A percentile compares a stretch with the other conserved stretches of the same genome.
These are phyloP conservation scores for Chlorella sp. DNA, from an alignment of 139 green algal genomes.

Conservation along the genomic window DNA sequence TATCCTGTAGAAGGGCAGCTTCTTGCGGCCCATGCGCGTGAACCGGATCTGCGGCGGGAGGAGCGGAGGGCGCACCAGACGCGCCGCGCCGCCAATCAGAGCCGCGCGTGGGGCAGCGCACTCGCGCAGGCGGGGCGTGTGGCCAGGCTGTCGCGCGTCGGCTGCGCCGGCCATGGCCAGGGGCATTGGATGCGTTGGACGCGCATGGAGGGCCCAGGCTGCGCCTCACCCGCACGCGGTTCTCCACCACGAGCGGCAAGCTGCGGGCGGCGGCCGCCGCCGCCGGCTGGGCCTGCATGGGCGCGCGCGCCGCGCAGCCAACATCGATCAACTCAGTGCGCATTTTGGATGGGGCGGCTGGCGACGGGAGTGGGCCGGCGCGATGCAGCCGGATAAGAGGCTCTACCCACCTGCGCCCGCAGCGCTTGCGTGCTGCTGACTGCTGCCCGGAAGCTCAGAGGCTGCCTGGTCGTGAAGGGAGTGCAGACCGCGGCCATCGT, in stretches of 20 bases:
- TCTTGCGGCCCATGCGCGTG: conserved; percentile 87
- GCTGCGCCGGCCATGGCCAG: no score
- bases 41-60: conserved; percentile 77
- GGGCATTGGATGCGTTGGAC: no score
- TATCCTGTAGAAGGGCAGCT: conserved; percentile 88
- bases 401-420: background rate
- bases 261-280: no score
- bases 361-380: background rate
- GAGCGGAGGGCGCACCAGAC: no score
- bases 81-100: no score
- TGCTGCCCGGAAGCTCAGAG: conserved; percentile 16
- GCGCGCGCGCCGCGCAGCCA: no score
- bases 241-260: conserved; percentile 71
- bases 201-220: no score
- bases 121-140: no score
- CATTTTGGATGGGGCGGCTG: conserved; percentile 4
- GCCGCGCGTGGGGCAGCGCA: no score
- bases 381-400: conserved; percentile 4
- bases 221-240: conserved; percentile 53
- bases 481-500: background rate
- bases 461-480: conserved; percentile 13
- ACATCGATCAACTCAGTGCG: no score
- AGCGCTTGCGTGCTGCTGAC: background rate
- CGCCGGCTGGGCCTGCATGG: no score
- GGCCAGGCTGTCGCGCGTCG: no score